These are phyloP conservation scores for Zygnema circumcarinatum DNA, from an alignment of 139 green algal genomes.

Conservation along the genomic window DNA sequence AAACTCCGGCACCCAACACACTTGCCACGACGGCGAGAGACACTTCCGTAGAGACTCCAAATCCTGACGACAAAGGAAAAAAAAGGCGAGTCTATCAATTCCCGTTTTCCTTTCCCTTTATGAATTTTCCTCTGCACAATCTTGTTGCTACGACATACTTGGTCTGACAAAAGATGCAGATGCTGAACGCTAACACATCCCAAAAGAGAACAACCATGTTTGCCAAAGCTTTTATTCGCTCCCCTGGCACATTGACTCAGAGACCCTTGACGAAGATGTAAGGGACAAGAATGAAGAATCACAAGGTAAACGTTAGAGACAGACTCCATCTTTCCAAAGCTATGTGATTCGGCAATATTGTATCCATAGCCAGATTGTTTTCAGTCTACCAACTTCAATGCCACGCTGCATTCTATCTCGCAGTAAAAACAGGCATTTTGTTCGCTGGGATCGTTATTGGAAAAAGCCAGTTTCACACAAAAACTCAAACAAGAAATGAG, in stretches of 20 bases:
- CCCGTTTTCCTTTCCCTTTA: not conserved
- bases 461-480: not conserved
- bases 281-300: too few relatives aligned
- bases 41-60: constrained; percentile 50
- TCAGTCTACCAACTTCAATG: constrained; percentile 26
- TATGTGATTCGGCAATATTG: too few relatives aligned
- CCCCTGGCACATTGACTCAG: too few relatives aligned
- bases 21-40: constrained; percentile 59
- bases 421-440: not conserved
- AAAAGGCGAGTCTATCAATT: constrained; percentile 27
- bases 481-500: constrained; percentile 25
- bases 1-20: constrained; percentile 56
- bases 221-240: constrained; percentile 25
- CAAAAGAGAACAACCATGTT: constrained; percentile 15
- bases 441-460: constrained; percentile 4
- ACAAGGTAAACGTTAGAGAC: too few relatives aligned
- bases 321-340: too few relatives aligned
- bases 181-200: constrained; percentile 4
- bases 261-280: too few relatives aligned
- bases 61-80: constrained; percentile 27
- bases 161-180: constrained; percentile 26
- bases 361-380: too few relatives aligned
- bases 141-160: constrained; percentile 32
- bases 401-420: not conserved
- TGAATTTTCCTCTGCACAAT: constrained; percentile 25